These are phyloP conservation scores for Mycena sanguinolenta DNA, from an alignment of 768 basidiomycete genomes.

Conservation along the genomic window DNA sequence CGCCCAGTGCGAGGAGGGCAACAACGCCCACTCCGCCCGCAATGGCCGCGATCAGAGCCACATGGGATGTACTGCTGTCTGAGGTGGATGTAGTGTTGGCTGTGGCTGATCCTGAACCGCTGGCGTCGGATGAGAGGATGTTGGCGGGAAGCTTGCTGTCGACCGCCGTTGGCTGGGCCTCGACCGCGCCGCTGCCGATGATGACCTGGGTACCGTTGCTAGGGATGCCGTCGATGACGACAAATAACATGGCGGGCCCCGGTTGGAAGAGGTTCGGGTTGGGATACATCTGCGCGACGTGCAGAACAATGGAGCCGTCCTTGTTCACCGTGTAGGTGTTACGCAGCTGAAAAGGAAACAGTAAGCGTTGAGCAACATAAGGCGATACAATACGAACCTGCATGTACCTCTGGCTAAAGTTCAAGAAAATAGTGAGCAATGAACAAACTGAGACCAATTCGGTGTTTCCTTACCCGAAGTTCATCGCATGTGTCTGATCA, in stretches of 20 bases:
- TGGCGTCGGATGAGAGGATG: constrained; percentile 56
- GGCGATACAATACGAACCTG: neutral
- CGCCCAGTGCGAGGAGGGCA: constrained; percentile 24
- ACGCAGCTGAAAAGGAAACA: constrained; percentile 68
- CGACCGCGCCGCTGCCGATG: constrained; percentile 84
- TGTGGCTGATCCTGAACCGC: constrained; percentile 45
- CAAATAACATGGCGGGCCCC: constrained; percentile 87
- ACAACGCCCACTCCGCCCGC: constrained; percentile 24
- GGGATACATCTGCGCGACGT: constrained; percentile 86
- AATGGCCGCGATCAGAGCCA: constrained; percentile 27
- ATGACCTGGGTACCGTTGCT: constrained; percentile 82
- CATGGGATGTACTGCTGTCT: neutral
- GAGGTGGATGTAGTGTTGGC: neutral
- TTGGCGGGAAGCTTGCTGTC: constrained; percentile 64
- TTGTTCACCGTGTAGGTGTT: constrained; percentile 84
- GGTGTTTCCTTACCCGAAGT: too few species aligned
- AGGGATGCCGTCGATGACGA: constrained; percentile 88
- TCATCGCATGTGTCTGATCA: constrained; percentile 91
- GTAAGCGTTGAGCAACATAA: neutral
- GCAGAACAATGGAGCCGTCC: constrained; percentile 81
- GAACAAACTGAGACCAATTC: too few species aligned
- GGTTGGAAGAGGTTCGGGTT: constrained; percentile 91
- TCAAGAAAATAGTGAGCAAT: too few species aligned
- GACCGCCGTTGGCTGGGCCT: constrained; percentile 68
- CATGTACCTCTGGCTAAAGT: constrained; percentile 83